Conservation (phyloP, 1,139 yeast species). For the Kurtzmaniella quercitrusa region DNA sequence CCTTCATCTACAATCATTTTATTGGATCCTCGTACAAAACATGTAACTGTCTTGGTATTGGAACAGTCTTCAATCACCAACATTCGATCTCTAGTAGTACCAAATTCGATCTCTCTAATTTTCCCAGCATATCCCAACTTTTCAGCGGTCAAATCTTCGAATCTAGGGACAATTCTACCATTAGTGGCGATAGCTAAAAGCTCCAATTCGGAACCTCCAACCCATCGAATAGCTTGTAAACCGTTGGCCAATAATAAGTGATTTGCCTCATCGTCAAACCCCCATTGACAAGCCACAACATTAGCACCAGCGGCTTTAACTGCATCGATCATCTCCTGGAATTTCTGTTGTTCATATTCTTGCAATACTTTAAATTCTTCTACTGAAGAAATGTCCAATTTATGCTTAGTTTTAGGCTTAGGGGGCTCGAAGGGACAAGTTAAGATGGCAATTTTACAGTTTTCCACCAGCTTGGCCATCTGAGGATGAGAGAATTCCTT, state of each 20-base stretch:
- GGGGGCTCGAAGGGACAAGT: conserved; percentile 99
- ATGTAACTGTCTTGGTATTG: conserved; percentile 86
- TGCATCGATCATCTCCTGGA: conserved; percentile 81
- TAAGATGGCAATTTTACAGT: conserved; percentile 87
- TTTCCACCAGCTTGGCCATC: conserved; percentile 79
- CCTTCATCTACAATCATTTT: conserved; percentile 98
- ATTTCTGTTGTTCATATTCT: conserved; percentile 86
- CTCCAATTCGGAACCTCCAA: conserved; percentile 96
- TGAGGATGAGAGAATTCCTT: conserved; percentile 98
- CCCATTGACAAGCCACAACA: conserved; percentile 98
- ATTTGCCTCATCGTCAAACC: conserved; percentile 98
- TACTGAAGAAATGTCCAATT: conserved; percentile 84
- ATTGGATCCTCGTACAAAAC: conserved; percentile 91
- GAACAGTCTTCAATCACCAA: conserved; percentile 88
- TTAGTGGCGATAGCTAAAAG: conserved; percentile 95
- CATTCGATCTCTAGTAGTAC: conserved; percentile 96
- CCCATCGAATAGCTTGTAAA: conserved; percentile 97
- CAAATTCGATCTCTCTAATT: conserved; percentile 86
- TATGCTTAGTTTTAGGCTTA: conserved; percentile 97
- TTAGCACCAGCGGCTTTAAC: conserved; percentile 93
- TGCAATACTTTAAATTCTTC: conserved; percentile 92
- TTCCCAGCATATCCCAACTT: conserved; percentile 87
- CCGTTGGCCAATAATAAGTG: conserved; percentile 84
- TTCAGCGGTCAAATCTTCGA: conserved; percentile 79
- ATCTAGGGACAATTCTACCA: conserved; percentile 95